These are phyloP conservation scores for Plasmodium berghei DNA, from an alignment of 169 alveolate genomes.

Conservation along the genomic window DNA sequence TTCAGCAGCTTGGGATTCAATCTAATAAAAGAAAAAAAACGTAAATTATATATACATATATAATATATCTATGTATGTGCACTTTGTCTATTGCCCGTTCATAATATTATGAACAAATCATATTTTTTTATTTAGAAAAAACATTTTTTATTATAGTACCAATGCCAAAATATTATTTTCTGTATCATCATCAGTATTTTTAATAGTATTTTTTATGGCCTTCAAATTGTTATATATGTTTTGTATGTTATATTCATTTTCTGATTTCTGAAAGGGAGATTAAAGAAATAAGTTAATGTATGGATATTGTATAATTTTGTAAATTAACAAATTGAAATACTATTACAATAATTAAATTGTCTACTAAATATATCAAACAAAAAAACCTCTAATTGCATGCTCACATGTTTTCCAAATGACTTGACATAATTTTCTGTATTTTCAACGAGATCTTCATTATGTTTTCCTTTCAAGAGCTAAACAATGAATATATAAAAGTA, in stretches of 20 bases:
- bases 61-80: no score
- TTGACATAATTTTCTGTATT: conserved; percentile 41
- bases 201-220: conserved; percentile 49
- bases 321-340: background rate
- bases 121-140: no score
- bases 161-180: conserved; percentile 42
- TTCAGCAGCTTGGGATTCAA: conserved; percentile 69
- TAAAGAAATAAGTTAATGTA: background rate
- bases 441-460: conserved; percentile 56
- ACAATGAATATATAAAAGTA: background rate
- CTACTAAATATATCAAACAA: background rate
- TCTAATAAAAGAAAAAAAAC: conserved; percentile 18
- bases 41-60: background rate
- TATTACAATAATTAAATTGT: background rate
- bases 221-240: conserved; percentile 33
- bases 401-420: conserved; percentile 61
- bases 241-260: conserved; percentile 29
- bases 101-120: no score
- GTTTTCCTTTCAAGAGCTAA: conserved; percentile 63
- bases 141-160: background rate
- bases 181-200: conserved; percentile 63
- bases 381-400: background rate
- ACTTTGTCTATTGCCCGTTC: no score
- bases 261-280: conserved; percentile 20
- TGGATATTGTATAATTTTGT: background rate